A percentile compares a stretch with the other conserved stretches of the same genome.
These are phyloP conservation scores for Incumbomyces lentus DNA, from an alignment of 2,329 filamentous ascomycete species.

Conservation along the genomic window DNA sequence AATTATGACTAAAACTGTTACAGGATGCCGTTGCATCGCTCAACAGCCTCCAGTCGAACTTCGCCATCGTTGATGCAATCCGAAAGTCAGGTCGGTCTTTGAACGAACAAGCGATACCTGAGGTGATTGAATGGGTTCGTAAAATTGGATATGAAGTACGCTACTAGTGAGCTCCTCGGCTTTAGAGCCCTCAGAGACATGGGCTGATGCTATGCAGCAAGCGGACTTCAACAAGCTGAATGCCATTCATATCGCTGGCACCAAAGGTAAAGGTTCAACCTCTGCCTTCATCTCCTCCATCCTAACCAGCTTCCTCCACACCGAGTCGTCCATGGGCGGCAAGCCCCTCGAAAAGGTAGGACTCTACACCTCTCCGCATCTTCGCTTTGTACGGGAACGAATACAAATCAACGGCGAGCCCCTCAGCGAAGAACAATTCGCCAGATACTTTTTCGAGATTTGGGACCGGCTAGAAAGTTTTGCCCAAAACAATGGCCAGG, in stretches of 20 bases:
- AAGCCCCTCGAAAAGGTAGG: slow-evolving; percentile 50
- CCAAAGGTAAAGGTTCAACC: slow-evolving; percentile 88
- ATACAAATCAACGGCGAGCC: slow-evolving; percentile 69
- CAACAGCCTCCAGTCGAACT: slow-evolving; percentile 70
- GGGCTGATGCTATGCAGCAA: slow-evolving; percentile 34
- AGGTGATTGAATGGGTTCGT: slow-evolving; percentile 68
- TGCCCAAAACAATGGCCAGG: slow-evolving; percentile 39
- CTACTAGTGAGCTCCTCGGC: slow-evolving; percentile 43
- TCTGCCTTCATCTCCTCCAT: slow-evolving; percentile 75
- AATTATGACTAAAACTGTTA: neutral
- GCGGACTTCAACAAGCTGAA: slow-evolving; percentile 51
- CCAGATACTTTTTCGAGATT: slow-evolving; percentile 69
- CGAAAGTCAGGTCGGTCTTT: slow-evolving; percentile 61
- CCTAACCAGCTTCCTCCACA: slow-evolving; percentile 50
- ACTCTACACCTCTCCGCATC: slow-evolving; percentile 76
- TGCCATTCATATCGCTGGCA: slow-evolving; percentile 76
- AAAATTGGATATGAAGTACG: slow-evolving; percentile 65
- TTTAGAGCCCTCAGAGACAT: slow-evolving; percentile 32
- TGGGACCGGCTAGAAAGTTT: slow-evolving; percentile 59
- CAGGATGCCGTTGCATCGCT: slow-evolving; percentile 63
- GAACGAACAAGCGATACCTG: slow-evolving; percentile 67
- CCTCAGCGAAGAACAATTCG: slow-evolving; percentile 58
- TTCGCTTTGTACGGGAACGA: slow-evolving; percentile 72
- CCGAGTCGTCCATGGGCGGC: slow-evolving; percentile 22
- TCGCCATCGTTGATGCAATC: slow-evolving; percentile 64